These are phyloP conservation scores for Acer campestre DNA, from an alignment of 345 rosid genomes.

Conservation along the genomic window DNA sequence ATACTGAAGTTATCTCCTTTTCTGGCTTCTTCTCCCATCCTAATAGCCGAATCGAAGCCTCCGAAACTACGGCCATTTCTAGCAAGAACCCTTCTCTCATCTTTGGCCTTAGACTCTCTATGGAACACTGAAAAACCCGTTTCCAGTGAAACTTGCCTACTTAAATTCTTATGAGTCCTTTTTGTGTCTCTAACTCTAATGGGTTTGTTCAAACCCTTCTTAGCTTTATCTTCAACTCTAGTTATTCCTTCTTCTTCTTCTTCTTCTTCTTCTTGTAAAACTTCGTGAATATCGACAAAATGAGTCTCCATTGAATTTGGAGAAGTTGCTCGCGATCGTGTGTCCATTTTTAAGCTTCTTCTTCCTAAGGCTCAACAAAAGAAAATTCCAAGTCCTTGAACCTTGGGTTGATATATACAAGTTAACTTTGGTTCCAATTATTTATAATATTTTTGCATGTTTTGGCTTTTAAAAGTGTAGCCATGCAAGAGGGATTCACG, in stretches of 20 bases:
- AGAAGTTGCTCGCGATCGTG: slow-evolving; percentile 18
- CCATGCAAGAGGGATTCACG: slow-evolving; percentile 31
- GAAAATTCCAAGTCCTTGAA: not conserved
- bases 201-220: slow-evolving; percentile 31
- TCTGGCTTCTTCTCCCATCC: slow-evolving; percentile 45
- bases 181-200: slow-evolving; percentile 42
- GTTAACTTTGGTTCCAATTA: not conserved
- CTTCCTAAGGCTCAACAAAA: not conserved
- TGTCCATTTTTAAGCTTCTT: slow-evolving; percentile 24
- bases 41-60: slow-evolving; percentile 57
- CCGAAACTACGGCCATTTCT: slow-evolving; percentile 88
- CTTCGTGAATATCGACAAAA: slow-evolving; percentile 74
- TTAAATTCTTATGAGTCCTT: slow-evolving; percentile 48
- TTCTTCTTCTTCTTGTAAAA: slow-evolving; percentile 35
- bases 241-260: slow-evolving; percentile 21
- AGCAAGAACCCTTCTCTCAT: slow-evolving; percentile 54
- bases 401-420: not conserved
- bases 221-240: slow-evolving; percentile 33
- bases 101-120: slow-evolving; percentile 52
- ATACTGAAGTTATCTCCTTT: slow-evolving; percentile 66
- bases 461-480: not conserved
- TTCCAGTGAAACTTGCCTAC: slow-evolving; percentile 83
- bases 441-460: slow-evolving; percentile 1
- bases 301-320: slow-evolving; percentile 31
- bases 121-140: slow-evolving; percentile 79